Percentiles rank a stretch among this genome's conserved stretches.
Conservation (phyloP, 2,329 filamentous ascomycete genomes). For the Ophiosphaerella herpotricha region DNA sequence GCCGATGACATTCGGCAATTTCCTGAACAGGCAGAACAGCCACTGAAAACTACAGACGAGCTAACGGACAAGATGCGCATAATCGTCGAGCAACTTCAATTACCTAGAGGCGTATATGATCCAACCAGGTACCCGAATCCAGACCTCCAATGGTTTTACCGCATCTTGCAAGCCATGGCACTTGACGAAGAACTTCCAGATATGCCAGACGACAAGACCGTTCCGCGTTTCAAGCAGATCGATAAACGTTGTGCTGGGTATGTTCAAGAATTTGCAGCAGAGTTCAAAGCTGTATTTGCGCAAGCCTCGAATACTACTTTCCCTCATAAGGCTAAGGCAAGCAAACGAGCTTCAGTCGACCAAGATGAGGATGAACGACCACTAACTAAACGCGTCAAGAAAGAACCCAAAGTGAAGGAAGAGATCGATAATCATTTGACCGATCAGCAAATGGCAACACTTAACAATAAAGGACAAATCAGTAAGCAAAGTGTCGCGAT, state of each 20-base stretch:
- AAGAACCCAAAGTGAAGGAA: slow-evolving; percentile 28
- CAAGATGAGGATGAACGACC: slow-evolving; percentile 26
- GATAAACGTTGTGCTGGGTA: slow-evolving; percentile 81
- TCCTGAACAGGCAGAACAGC: slow-evolving; percentile 63
- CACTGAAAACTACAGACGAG: slow-evolving; percentile 59
- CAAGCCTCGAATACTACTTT: slow-evolving; percentile 44
- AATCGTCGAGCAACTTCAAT: slow-evolving; percentile 82
- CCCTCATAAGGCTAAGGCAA: slow-evolving; percentile 48
- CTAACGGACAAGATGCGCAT: slow-evolving; percentile 81
- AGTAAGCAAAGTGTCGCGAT: slow-evolving; percentile 46
- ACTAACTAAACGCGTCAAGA: slow-evolving; percentile 31
- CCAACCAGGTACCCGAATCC: slow-evolving; percentile 90
- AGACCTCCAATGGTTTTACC: slow-evolving; percentile 95
- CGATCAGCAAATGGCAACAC: slow-evolving; percentile 51
- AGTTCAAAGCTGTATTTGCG: slow-evolving; percentile 64
- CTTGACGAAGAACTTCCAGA: slow-evolving; percentile 89
- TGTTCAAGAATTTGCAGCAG: slow-evolving; percentile 75
- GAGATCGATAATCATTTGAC: slow-evolving; percentile 37
- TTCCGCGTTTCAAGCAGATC: slow-evolving; percentile 85
- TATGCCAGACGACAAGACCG: slow-evolving; percentile 73
- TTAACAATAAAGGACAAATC: slow-evolving; percentile 51
- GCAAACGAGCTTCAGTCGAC: slow-evolving; percentile 49
- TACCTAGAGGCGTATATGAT: slow-evolving; percentile 84
- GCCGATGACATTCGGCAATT: slow-evolving; percentile 83
- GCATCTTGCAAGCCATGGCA: slow-evolving; percentile 86